These are phyloP conservation scores for Polygonum aviculare DNA, from an alignment of 148 eudicot genomes.

Conservation along the genomic window DNA sequence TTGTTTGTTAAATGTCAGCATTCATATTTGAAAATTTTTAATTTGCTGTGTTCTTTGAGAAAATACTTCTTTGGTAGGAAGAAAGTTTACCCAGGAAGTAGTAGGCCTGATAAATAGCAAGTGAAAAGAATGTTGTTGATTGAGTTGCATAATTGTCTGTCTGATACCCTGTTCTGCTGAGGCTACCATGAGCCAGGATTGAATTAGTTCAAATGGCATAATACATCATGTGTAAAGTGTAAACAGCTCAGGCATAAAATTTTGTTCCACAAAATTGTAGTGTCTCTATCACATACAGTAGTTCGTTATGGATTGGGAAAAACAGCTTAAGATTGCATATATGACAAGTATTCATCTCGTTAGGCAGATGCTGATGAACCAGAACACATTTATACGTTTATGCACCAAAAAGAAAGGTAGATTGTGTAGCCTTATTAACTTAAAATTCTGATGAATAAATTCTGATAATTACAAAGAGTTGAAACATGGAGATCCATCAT, in stretches of 20 bases:
- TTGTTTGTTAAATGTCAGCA: not conserved
- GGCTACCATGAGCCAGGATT: not conserved
- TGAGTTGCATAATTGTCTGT: not conserved
- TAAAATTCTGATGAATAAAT: not conserved
- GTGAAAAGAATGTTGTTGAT: not conserved
- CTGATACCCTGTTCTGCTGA: not conserved
- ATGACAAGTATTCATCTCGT: not conserved
- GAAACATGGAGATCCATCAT: slow-evolving; percentile 12
- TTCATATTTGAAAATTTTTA: slow-evolving; percentile 1
- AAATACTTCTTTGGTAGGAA: slow-evolving; percentile 8
- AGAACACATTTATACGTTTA: not conserved
- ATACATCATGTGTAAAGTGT: not conserved
- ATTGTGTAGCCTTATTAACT: not conserved
- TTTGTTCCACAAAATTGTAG: not conserved
- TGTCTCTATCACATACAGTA: not conserved
- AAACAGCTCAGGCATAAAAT: not conserved
- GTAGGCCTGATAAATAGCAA: not conserved
- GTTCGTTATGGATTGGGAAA: not conserved
- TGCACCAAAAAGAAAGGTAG: not conserved
- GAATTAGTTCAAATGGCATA: not conserved
- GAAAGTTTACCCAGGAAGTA: not conserved
- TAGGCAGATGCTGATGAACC: not conserved
- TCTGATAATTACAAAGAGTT: not conserved
- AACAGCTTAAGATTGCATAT: not conserved
- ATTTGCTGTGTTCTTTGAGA: not conserved